Percentiles rank a stretch among this genome's conserved stretches.
These are phyloP conservation scores for Hypoxylon sp. DNA, from an alignment of 2,329 filamentous ascomycete genomes.

Conservation along the genomic window DNA sequence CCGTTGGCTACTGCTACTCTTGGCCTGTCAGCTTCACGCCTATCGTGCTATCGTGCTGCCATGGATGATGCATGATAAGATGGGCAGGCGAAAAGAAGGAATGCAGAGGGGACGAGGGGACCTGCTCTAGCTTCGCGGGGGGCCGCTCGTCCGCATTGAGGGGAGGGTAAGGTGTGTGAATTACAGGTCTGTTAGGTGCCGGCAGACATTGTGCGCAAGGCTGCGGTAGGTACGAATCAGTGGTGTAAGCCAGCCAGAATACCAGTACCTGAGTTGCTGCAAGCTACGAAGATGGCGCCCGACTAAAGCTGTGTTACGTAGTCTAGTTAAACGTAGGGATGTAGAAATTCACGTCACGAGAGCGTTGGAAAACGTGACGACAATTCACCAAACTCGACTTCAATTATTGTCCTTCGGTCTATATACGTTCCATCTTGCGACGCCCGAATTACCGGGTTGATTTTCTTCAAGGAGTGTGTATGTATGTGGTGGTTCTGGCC, in stretches of 20 bases:
- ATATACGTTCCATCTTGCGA: constrained; percentile 35
- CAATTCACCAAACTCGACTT: constrained; percentile 20
- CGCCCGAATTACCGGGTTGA: constrained; percentile 28
- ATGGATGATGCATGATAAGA: constrained; percentile 36
- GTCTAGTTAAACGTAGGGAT: neutral
- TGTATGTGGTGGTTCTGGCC: constrained; percentile 27
- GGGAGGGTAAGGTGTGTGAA: constrained; percentile 25
- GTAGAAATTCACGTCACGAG: constrained; percentile 8
- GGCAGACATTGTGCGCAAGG: constrained; percentile 13
- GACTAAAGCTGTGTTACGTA: constrained; percentile 13
- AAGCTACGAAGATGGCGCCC: constrained; percentile 14
- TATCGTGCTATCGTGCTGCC: neutral
- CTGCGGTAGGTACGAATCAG: constrained; percentile 21
- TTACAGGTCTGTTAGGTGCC: constrained; percentile 9
- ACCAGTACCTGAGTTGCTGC: constrained; percentile 5
- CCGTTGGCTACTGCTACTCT: constrained; percentile 10
- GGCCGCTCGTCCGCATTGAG: constrained; percentile 27
- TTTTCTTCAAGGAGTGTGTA: constrained; percentile 35
- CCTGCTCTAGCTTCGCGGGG: constrained; percentile 38
- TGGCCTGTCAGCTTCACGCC: constrained; percentile 18
- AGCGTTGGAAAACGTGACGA: constrained; percentile 4
- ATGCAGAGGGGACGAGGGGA: constrained; percentile 14
- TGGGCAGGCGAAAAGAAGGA: constrained; percentile 1
- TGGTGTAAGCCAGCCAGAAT: constrained; percentile 25
- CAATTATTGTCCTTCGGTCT: constrained; percentile 39